Evolutionary conservation across 2,329 filamentous ascomycete species (phyloP).

Genomic region (Penicillium olsonii): DNA sequence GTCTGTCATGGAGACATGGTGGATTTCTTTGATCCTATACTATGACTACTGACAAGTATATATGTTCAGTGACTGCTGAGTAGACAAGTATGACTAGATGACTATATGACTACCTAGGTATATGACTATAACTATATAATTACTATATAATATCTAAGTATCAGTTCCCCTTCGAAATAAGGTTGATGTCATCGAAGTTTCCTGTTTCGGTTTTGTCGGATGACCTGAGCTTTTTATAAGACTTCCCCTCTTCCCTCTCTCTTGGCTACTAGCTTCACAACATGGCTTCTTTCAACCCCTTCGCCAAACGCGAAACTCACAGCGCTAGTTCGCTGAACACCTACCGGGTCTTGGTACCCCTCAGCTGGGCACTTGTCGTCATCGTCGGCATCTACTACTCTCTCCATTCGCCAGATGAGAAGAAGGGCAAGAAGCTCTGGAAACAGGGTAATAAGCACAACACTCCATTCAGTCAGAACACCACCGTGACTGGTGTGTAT

Average conservation of each 20-base stretch:
- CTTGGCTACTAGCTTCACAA: background rate
- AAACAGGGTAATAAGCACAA: conserved; percentile 66
- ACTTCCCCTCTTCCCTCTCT: background rate
- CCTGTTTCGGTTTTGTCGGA: conserved; percentile 1
- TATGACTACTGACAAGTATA: too few species aligned
- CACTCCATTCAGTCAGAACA: conserved; percentile 76
- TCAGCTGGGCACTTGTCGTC: conserved; percentile 75
- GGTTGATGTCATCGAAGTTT: conserved; percentile 2
- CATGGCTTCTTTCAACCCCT: conserved; percentile 63
- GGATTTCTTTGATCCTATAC: too few species aligned
- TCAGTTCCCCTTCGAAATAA: background rate
- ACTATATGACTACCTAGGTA: too few species aligned
- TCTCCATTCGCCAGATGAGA: conserved; percentile 63
- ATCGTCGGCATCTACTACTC: conserved; percentile 75
- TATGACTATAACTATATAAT: too few species aligned
- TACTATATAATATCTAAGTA: background rate
- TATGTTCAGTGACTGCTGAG: too few species aligned
- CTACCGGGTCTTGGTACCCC: conserved; percentile 73
- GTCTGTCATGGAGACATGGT: too few species aligned
- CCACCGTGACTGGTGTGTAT: conserved; percentile 66
- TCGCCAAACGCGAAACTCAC: conserved; percentile 69
- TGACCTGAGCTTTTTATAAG: conserved; percentile 5
- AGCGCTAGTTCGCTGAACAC: conserved; percentile 61
- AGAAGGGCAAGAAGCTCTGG: conserved; percentile 68
- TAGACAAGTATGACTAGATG: too few species aligned